Conservation (phyloP, 176 grass and related monocot genomes). For the Eragrostis curvula region DNA sequence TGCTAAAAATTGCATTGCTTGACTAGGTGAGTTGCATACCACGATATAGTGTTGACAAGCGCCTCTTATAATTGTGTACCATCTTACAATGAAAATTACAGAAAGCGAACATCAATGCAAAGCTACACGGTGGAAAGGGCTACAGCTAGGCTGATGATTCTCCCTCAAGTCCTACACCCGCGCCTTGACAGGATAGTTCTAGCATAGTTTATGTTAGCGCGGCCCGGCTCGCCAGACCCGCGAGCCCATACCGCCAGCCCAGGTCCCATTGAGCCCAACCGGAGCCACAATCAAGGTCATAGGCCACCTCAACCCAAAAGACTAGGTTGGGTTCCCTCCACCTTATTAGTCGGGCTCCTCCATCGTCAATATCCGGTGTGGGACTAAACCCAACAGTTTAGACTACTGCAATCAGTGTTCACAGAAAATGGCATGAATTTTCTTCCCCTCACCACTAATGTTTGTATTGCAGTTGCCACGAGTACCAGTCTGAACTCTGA, state of each 20-base stretch:
- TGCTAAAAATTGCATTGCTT: neutral
- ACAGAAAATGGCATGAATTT: neutral
- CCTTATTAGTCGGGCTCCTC: too few species aligned
- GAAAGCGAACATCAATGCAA: neutral
- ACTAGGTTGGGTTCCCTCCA: too few species aligned
- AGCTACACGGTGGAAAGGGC: neutral
- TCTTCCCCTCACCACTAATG: neutral
- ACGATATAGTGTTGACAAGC: constrained; percentile 1
- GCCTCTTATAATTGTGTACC: neutral
- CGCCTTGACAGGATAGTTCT: neutral
- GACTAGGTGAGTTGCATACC: neutral
- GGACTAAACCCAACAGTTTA: too few species aligned
- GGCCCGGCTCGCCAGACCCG: too few species aligned
- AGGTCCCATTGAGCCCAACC: too few species aligned
- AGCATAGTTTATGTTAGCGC: too few species aligned
- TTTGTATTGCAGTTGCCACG: neutral
- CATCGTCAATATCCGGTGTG: too few species aligned
- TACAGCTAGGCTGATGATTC: neutral
- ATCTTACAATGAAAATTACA: neutral
- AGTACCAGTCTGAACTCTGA: too few species aligned
- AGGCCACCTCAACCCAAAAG: too few species aligned
- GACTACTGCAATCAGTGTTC: neutral
- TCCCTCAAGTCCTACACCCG: neutral
- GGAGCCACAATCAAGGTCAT: too few species aligned
- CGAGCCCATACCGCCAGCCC: too few species aligned